Conservation (phyloP, 352 stramenopile genomes). For the Thraustochytrium sp. region DNA sequence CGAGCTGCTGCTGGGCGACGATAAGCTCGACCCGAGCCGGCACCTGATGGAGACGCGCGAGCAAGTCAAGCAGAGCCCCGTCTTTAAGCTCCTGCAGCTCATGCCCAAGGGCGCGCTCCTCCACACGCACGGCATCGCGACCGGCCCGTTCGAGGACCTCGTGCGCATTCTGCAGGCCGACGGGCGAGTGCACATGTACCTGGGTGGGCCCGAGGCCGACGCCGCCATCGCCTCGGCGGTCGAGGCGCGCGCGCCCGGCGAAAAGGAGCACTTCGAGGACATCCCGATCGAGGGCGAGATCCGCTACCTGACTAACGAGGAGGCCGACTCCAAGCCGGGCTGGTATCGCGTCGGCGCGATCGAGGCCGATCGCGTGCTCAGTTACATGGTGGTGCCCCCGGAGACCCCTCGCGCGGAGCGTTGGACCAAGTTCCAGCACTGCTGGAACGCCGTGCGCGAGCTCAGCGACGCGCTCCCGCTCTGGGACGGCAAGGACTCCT, state of each 20-base stretch:
- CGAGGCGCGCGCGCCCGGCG: neutral
- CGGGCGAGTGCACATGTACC: neutral
- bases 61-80: neutral
- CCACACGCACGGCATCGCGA: slow-evolving; percentile 43
- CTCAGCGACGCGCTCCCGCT: slow-evolving; percentile 36
- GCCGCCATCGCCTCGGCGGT: neutral
- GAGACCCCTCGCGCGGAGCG: neutral
- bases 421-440: slow-evolving; percentile 41
- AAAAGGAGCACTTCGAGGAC: neutral
- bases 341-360: neutral
- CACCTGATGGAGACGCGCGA: slow-evolving; percentile 7
- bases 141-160: slow-evolving; percentile 30
- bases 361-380: neutral
- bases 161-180: slow-evolving; percentile 9
- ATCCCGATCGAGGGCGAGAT: slow-evolving; percentile 18
- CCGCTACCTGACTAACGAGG: slow-evolving; percentile 29
- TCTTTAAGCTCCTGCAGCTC: slow-evolving; percentile 16
- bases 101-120: slow-evolving; percentile 45
- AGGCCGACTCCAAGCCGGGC: neutral
- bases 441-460: slow-evolving; percentile 39
- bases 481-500: slow-evolving; percentile 31
- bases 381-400: neutral
- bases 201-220: neutral
- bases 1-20: slow-evolving; percentile 24
- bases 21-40: slow-evolving; percentile 9